Conservation (phyloP, 2,329 filamentous ascomycete genomes). For the Pseudonectria foliicola region DNA sequence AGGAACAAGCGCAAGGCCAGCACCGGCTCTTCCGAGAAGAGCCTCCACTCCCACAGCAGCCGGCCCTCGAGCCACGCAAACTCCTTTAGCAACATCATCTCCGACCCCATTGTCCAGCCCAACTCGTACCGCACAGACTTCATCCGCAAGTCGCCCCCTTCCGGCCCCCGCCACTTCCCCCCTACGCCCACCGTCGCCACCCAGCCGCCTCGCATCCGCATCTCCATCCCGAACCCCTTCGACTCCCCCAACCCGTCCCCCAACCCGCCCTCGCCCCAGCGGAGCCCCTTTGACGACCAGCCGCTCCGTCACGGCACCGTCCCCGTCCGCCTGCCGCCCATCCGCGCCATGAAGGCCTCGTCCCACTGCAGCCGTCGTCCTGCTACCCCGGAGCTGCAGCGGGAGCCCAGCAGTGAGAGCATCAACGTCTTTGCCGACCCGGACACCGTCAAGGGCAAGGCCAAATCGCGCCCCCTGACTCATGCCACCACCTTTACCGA, state of each 20-base stretch:
- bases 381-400: slow-evolving; percentile 28
- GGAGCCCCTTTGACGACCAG: slow-evolving; percentile 19
- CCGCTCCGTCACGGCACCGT: slow-evolving; percentile 22
- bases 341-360: slow-evolving; percentile 32
- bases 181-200: neutral
- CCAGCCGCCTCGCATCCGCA: slow-evolving; percentile 14
- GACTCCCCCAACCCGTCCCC: slow-evolving; percentile 25
- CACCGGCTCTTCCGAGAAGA: slow-evolving; percentile 13
- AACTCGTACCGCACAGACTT: slow-evolving; percentile 46
- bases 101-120: slow-evolving; percentile 45
- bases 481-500: slow-evolving; percentile 45
- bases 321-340: slow-evolving; percentile 25
- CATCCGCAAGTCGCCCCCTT: slow-evolving; percentile 32
- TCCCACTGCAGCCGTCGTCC: slow-evolving; percentile 17
- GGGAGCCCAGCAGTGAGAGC: slow-evolving; percentile 40
- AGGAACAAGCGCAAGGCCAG: slow-evolving; percentile 14
- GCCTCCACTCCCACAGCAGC: slow-evolving; percentile 8
- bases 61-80: slow-evolving; percentile 16
- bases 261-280: slow-evolving; percentile 13
- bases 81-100: slow-evolving; percentile 42
- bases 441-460: slow-evolving; percentile 27
- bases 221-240: slow-evolving; percentile 31
- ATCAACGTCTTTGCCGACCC: slow-evolving; percentile 49
- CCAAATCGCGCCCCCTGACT: slow-evolving; percentile 17
- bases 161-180: slow-evolving; percentile 6